A percentile compares a stretch with the other conserved stretches of the same genome.
Evolutionary conservation across 768 basidiomycete genomes (phyloP).

Genomic region (Termitomyces sp.): DNA sequence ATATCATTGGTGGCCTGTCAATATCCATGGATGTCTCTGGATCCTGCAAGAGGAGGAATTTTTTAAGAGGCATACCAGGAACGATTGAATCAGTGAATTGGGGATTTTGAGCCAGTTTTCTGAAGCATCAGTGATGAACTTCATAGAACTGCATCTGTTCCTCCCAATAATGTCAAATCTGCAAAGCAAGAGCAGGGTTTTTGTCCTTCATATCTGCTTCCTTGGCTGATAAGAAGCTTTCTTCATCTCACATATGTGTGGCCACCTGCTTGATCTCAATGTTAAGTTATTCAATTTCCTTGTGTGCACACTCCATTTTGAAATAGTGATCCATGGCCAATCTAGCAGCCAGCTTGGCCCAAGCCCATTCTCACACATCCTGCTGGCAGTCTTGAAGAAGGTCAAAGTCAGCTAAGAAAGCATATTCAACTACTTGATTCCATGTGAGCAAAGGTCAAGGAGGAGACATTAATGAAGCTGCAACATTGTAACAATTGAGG

Average conservation of each 20-base stretch:
- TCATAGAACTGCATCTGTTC: background rate
- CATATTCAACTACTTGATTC: too few relatives aligned
- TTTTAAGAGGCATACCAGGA: background rate
- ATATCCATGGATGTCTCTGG: background rate
- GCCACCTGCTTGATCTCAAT: background rate
- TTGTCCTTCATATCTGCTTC: background rate
- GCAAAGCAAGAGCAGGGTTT: background rate
- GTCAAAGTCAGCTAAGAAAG: too few relatives aligned
- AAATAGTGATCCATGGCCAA: too few relatives aligned
- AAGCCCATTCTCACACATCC: too few relatives aligned
- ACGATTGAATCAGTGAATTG: background rate
- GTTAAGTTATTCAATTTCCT: background rate
- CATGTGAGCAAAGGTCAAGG: too few relatives aligned
- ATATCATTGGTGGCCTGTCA: background rate
- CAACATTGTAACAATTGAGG: too few relatives aligned
- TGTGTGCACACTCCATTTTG: too few relatives aligned
- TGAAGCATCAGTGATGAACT: background rate
- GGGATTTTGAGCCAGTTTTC: background rate
- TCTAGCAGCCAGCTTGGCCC: too few relatives aligned
- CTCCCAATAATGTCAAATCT: background rate
- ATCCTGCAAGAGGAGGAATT: background rate
- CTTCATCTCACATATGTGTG: background rate
- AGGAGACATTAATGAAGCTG: too few relatives aligned
- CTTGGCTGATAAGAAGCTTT: background rate
- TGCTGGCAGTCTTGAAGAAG: too few relatives aligned